phyloP scores from a whole-genome alignment of 208 protist genomes.

The Tetramitus jugosus region DNA sequence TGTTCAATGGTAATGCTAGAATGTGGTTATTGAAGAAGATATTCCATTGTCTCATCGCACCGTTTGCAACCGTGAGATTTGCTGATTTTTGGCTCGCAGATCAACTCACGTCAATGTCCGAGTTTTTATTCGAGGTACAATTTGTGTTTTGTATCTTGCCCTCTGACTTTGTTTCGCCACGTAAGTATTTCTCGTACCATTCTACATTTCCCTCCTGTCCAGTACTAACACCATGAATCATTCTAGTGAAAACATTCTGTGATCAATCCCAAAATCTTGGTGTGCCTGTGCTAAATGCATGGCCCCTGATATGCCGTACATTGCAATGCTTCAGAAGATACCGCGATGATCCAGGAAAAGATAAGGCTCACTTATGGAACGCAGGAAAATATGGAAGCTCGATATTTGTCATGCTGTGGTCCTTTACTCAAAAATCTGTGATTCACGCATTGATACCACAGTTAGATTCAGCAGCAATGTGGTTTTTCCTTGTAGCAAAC shows the following conservation, averaged over 20 bases:
- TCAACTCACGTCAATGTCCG: conserved; percentile 35
- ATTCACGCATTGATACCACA: not conserved
- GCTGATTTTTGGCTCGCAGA: conserved; percentile 49
- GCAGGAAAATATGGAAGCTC: conserved; percentile 40
- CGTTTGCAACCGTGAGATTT: conserved; percentile 40
- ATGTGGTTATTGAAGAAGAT: conserved; percentile 30
- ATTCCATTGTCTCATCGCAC: conserved; percentile 31
- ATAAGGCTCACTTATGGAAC: conserved; percentile 38
- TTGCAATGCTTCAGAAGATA: conserved; percentile 49
- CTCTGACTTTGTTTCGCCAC: not conserved
- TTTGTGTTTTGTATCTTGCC: conserved; percentile 42
- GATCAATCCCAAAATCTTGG: not conserved
- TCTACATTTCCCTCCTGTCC: conserved; percentile 3
- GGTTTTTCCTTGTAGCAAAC: not conserved
- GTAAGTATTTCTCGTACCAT: not conserved
- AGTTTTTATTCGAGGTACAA: conserved; percentile 39
- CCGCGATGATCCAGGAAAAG: conserved; percentile 31
- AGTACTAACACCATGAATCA: not conserved
- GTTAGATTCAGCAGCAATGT: not conserved
- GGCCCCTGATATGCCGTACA: conserved; percentile 37
- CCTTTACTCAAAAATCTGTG: not conserved
- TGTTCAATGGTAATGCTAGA: no score
- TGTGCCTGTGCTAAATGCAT: conserved; percentile 21
- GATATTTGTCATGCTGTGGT: not conserved
- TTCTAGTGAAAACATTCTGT: not conserved